Base-by-base conservation (phyloP, 352 stramenopile species). In the Phytophthora hybrid region DNA sequence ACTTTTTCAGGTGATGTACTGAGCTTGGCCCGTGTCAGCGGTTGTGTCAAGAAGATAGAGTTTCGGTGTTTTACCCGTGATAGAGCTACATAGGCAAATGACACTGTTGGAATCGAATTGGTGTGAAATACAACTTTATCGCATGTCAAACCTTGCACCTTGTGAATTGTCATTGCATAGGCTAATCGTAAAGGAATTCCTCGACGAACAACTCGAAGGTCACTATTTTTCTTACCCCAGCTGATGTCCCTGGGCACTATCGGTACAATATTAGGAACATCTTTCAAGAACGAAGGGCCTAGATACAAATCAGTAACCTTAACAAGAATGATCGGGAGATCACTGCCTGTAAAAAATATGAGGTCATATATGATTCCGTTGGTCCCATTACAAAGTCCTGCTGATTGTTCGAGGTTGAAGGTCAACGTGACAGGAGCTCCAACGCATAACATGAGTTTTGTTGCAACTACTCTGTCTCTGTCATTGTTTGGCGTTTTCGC, bases 101-200 rank as follows among this genome's bases (percentile, higher is more conserved):
- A n/a, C 5, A 54, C 19, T 46, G 13, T 60, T 13, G 61, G 61
- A 7, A 68, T 60, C 4, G 49, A 51, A 19, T 29, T 54, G 14
- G 2, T 5, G 19, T 68, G 61, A 19, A 60, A 68, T 16, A 59
- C 49, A 23, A 67, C 34, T 11, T 59, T 49, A 5, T 4, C 9
- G 21, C 47, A 59, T 2, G 51, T 68, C 2, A 68, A 18, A 18
- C 51, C 51, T 21, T 68, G 49, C 5, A 68, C 61, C 10, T 68
- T 60, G 13, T 68, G 61, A 13, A 68, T 39, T 14, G 51, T 68
- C 32, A 68, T 68, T 4, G 51, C 61, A n/a, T 60, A 68, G 1
- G 61, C 61, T 6, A 69, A n/a, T 29, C 63, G 16, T n/a, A 69
- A 4, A 1, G 53, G 63, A 13, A 59, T 63, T 52, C 52, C 52